Evolutionary conservation across 768 basidiomycete genomes (phyloP), one percentile per base, ranked within the genome.

Genomic region (Gloeostereum incarnatum): DNA sequence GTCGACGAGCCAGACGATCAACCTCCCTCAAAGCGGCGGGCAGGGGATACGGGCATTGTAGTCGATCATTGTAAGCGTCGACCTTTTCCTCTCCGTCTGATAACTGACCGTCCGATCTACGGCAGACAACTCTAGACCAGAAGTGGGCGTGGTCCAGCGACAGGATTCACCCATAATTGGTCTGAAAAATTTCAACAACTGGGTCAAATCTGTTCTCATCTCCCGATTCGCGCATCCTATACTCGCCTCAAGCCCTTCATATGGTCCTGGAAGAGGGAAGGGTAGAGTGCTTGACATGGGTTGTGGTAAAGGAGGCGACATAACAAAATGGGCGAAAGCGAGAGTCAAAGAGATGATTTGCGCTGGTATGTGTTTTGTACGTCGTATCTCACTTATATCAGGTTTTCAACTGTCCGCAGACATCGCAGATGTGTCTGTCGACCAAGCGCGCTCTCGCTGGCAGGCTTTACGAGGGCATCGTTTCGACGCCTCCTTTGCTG

Each of bases 271-370:
- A 29, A 40, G 33, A 32, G 52, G 53, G 35, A 60, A 53, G 33
- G 92, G 91, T 20, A 84, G 82, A 53, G 89, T 98, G 17, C 71
- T 99, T 16, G 96, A 99, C 60, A 76, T 99, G 60, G 96, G 94
- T 4, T 97, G 94, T 53, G 96, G 96, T n/a, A 99, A 98, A 59
- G 96, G 96, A 8, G 96, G 96, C 4, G 96, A 99, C 60, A 68
- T 98, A 50, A 84, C 75, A 27, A 99, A 99, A 60, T 99, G 96
- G 96, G 66, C 71, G 34, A 90, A 89, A 58, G 91, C 92, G 11
- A 74, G 71, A 34, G 78, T 93, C 23, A 71, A 57, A 45, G 86
- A 90, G 48, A 71, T 90, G 38, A 65, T 90, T 27, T 90, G 82
- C 21, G 70, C 92, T 29, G 93, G 93, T 90, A 58, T 33, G 57